Evolutionary conservation across 345 rosid genomes (phyloP).

Genomic region (Gossypium rotundifolium): DNA sequence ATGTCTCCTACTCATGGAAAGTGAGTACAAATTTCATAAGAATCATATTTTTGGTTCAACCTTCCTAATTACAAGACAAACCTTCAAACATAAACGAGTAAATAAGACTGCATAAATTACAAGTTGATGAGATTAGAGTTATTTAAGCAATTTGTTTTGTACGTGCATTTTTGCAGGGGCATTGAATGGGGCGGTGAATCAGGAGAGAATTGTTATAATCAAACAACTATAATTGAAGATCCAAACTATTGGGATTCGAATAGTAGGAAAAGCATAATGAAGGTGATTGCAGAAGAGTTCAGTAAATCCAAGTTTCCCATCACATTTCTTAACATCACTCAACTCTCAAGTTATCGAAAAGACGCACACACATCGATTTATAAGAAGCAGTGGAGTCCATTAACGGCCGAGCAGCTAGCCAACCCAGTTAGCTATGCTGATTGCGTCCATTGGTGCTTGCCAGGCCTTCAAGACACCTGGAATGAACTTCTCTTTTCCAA

Average conservation of each 20-base stretch:
- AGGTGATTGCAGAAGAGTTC: conserved; percentile 72
- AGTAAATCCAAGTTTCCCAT: conserved; percentile 55
- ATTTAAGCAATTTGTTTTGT: too few relatives aligned
- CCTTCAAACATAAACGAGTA: too few relatives aligned
- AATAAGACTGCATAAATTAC: too few relatives aligned
- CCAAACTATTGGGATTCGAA: conserved; percentile 85
- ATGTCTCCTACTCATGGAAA: conserved; percentile 91
- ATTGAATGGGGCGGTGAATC: conserved; percentile 76
- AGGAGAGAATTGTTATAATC: conserved; percentile 64
- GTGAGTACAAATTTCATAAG: conserved; percentile 28
- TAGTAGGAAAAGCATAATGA: conserved; percentile 58
- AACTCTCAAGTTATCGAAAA: conserved; percentile 63
- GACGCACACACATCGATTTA: conserved; percentile 92
- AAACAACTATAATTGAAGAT: conserved; percentile 57
- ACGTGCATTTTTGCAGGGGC: conserved; percentile 39
- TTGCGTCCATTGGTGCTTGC: conserved; percentile 90
- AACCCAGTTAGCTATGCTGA: conserved; percentile 78
- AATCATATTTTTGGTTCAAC: too few relatives aligned
- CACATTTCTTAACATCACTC: conserved; percentile 77
- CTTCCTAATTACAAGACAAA: too few relatives aligned
- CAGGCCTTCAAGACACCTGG: conserved; percentile 94
- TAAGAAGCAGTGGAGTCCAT: conserved; percentile 79
- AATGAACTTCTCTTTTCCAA: conserved; percentile 85
- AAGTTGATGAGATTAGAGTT: too few relatives aligned
- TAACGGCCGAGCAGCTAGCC: conserved; percentile 57